These are phyloP conservation scores for Phytophthora sp. DNA, from an alignment of 352 stramenopile species.

Conservation along the genomic window DNA sequence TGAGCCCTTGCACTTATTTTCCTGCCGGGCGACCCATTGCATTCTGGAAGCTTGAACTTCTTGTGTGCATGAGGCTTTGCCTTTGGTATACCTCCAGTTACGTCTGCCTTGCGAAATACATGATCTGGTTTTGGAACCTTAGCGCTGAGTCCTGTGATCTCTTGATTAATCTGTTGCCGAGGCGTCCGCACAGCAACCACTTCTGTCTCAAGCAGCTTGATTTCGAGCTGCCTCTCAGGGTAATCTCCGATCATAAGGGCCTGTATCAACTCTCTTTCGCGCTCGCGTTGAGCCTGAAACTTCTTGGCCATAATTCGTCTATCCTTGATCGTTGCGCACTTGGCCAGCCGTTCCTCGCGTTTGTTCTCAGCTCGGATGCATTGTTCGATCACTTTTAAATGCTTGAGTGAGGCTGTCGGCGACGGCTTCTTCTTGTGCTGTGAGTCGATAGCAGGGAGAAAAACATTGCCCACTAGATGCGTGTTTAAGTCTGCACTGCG, in stretches of 20 bases:
- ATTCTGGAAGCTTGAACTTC: conserved; percentile 47
- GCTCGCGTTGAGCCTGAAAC: conserved; percentile 59
- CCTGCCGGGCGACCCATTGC: conserved; percentile 39
- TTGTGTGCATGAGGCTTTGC: conserved; percentile 48
- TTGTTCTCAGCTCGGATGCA: conserved; percentile 78
- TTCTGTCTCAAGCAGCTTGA: conserved; percentile 45
- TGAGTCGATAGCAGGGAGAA: conserved; percentile 57
- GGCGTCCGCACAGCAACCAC: conserved; percentile 1
- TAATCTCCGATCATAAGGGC: conserved; percentile 55
- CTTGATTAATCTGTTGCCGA: conserved; percentile 20
- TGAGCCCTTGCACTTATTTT: conserved; percentile 16
- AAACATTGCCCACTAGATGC: conserved; percentile 66
- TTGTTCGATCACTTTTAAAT: conserved; percentile 75
- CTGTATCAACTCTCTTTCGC: conserved; percentile 64
- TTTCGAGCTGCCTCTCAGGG: conserved; percentile 21
- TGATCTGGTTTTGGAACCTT: conserved; percentile 37
- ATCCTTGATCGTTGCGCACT: conserved; percentile 54
- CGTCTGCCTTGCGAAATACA: conserved; percentile 45
- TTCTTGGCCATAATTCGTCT: conserved; percentile 56
- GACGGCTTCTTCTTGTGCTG: conserved; percentile 16
- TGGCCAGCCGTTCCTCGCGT: conserved; percentile 60
- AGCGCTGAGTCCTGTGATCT: conserved; percentile 31
- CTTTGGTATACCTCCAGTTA: conserved; percentile 37
- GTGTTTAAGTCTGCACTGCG: conserved; percentile 47
- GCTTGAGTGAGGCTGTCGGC: conserved; percentile 46